Conservation (phyloP, 164 flowering plant species). For the Saururus chinensis region DNA sequence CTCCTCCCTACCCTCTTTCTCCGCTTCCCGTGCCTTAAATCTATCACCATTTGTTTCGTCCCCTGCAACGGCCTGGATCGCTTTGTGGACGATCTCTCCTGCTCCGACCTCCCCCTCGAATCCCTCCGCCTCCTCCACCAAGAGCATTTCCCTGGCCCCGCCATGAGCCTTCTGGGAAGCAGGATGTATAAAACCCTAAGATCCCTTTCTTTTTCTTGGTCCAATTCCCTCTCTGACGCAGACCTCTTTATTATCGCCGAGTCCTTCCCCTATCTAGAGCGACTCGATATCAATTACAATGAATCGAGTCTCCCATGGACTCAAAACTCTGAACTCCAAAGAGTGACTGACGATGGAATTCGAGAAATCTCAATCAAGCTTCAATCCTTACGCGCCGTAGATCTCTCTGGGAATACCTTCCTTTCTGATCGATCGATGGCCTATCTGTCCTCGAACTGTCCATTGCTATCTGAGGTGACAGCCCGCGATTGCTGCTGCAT, state of each 20-base stretch:
- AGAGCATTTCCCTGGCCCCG: conserved; percentile 17
- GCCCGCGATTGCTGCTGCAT: conserved; percentile 31
- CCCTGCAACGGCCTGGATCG: conserved; percentile 19
- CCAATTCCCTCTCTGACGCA: conserved; percentile 13
- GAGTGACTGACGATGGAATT: conserved; percentile 36
- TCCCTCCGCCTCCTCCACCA: conserved; percentile 37
- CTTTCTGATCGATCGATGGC: conserved; percentile 36
- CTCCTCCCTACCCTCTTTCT: conserved; percentile 14
- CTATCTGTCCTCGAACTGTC: conserved; percentile 24
- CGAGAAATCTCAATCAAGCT: conserved; percentile 23
- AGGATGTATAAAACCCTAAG: conserved; percentile 18
- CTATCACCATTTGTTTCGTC: conserved; percentile 14
- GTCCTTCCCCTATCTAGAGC: conserved; percentile 32
- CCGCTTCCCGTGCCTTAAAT: conserved; percentile 33
- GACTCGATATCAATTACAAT: conserved; percentile 42
- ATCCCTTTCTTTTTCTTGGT: conserved; percentile 24
- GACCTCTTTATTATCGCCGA: conserved; percentile 28
- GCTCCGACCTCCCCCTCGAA: conserved; percentile 19
- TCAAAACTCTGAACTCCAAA: neutral
- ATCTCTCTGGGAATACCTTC: conserved; percentile 41
- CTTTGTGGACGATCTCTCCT: conserved; percentile 17
- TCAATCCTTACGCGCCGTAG: conserved; percentile 17
- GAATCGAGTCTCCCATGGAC: neutral
- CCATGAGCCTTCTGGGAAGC: conserved; percentile 19
- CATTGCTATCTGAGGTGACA: conserved; percentile 23